Base-by-base conservation (phyloP, 352 stramenopile genomes). In the Pythium guiyangense region DNA sequence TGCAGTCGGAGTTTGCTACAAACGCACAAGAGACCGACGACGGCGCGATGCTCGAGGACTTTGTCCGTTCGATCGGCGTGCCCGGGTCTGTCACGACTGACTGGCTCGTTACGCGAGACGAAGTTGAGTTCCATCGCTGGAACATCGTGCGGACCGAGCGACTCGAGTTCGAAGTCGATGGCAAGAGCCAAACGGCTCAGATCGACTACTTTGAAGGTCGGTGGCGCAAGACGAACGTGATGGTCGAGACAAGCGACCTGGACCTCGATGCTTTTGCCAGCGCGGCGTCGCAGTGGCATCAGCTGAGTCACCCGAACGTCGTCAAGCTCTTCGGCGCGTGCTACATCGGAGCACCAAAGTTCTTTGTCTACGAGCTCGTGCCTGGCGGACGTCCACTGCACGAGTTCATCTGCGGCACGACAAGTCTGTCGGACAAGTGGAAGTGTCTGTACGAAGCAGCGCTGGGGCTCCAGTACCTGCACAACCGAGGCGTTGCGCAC, bases 381-480 rank as follows among this genome's bases (percentile, higher is more conserved):
- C n/a, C n/a, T n/a, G n/a, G n/a, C n/a, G n/a, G n/a, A n/a, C n/a
- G n/a, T n/a, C n/a, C n/a, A n/a, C n/a, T n/a, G n/a, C n/a, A n/a
- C n/a, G n/a, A n/a, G n/a, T n/a, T n/a, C n/a, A n/a, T n/a, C n/a
- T n/a, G n/a, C n/a, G n/a, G n/a, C n/a, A n/a, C n/a, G n/a, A n/a
- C n/a, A n/a, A n/a, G n/a, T n/a, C n/a, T n/a, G n/a, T n/a, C n/a
- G n/a, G n/a, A n/a, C n/a, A n/a, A n/a, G n/a, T n/a, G n/a, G n/a
- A n/a, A n/a, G n/a, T n/a, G n/a, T n/a, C 8, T 77, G 12, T 61
- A 67, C 18, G 47, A 72, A 43, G 63, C 45, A 18, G 66, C 69
- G 18, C 25, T 69, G 14, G 63, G 64, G 12, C 50, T 71, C 12
- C 52, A 64, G 17, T 71, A 74, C 34, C 49, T 74, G 6, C 67